Base-by-base conservation (phyloP, 805 yeast genomes). In the Zygoascus tannicola region DNA sequence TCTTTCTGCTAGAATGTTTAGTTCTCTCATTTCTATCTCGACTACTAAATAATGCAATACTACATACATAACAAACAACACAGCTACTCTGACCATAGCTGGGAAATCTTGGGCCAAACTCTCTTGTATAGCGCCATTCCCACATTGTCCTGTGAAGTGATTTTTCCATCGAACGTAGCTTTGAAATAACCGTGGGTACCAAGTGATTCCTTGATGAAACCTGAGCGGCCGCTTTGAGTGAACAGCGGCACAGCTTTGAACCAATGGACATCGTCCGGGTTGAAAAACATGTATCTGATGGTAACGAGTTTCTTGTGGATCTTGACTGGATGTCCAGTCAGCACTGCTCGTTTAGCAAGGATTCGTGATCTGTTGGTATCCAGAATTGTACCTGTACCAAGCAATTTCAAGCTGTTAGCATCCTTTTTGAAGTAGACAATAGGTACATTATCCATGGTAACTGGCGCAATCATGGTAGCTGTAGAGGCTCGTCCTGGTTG, bases 141-240 rank as follows among this genome's bases (percentile, higher is more conserved):
- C 40, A 92, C 78, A 12, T 85, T 80, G 64, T 92, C 99, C 66
- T 88, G 97, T 0, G 96, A 82, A 42, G 83, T 78, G 56, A 94
- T 69, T 57, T 81, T 85, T 47, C 88, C 90, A 60, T 92, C 97
- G 56, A 92, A 92, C 5, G 84, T 82, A 20, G 97, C 95, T 68
- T 92, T 92, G 76, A 82, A 88, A 69, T 90, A 86, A 50, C 99
- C 99, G 62, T 92, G 98, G 1, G 98, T 92, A 67, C 99, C 99
- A 69, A 92, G 72, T 59, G 88, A 77, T 62, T 90, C 97, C 65
- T 85, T 90, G 61, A 94, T 90, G 63, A 83, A 83, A 44, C 99
- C 99, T 18, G 87, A 73, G 63, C 97, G 79, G 41, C 98, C 99
- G 56, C 80, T 74, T 62, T 85, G 86, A 35, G 97, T 88, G 64